Percentiles rank a stretch among this genome's conserved stretches.
Evolutionary conservation across 2,329 filamentous ascomycete genomes (phyloP).

Genomic region (Biscogniauxia marginata): DNA sequence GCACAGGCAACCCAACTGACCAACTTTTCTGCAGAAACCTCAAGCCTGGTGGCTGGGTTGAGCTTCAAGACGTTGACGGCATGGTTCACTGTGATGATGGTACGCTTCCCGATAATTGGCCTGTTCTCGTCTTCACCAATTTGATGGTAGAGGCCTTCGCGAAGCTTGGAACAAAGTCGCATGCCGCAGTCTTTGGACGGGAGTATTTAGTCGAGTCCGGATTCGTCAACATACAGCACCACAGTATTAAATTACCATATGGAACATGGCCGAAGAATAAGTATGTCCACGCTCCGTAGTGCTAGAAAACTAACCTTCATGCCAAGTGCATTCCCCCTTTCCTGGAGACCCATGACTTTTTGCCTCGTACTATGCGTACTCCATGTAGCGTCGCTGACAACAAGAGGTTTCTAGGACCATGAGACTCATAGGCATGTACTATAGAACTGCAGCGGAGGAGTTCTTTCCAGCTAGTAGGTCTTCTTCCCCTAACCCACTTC

Average conservation of each 20-base stretch:
- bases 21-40: constrained; percentile 29
- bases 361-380: neutral
- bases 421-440: constrained; percentile 42
- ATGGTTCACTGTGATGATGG: constrained; percentile 38
- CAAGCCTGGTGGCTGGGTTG: constrained; percentile 45
- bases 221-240: constrained; percentile 26
- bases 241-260: constrained; percentile 24
- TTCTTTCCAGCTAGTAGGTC: constrained; percentile 37
- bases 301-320: neutral
- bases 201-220: constrained; percentile 33
- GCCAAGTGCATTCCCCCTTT: neutral
- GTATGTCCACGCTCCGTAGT: constrained; percentile 9
- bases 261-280: constrained; percentile 29
- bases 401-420: constrained; percentile 30
- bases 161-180: constrained; percentile 36
- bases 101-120: constrained; percentile 32
- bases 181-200: constrained; percentile 37
- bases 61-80: constrained; percentile 46
- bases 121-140: constrained; percentile 35
- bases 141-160: constrained; percentile 37
- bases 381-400: neutral
- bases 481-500: neutral
- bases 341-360: neutral
- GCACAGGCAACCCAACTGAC: constrained; percentile 1
- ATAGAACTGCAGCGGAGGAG: constrained; percentile 40